Evolutionary conservation across 768 basidiomycete genomes (phyloP), one percentile per base, ranked within the genome.

Genomic region (Psilocybe subaeruginosa): DNA sequence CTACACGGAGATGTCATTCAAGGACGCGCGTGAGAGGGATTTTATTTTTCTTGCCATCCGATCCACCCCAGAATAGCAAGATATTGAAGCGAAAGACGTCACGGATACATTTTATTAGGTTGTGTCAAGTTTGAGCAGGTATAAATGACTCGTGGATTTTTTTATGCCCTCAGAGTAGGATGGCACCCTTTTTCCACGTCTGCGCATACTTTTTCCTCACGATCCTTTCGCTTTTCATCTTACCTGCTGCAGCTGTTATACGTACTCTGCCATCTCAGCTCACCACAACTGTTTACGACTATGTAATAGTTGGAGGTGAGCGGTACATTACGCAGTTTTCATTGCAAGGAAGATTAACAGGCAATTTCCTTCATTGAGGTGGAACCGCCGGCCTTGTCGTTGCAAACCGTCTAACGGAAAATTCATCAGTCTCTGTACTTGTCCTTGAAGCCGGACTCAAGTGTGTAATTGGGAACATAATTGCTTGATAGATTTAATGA

Each of bases 391-490:
- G 62, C 2, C 58, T 64, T 12, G 58, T 56, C 30, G 17, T 64
- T 3, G 62, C 62, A 3, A 64, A 30, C 27, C 48, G 62, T 23
- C 70, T 87, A 8, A 80, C 78, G 8, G 86, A 86, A 66, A 73
- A 85, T 58, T 78, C 80, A 0, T 67, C 65, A 2, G 69, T 82
- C 4, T 74, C 75, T 0, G 84, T 87, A 0, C 72, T 85, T 12
- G 66, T 87, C 4, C 69, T 87, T 5, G 86, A 87, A 66, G 80
- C 84, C 0, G 86, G 86, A 4, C 66, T 73, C 60, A 88, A 85
- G 88, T 86, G 35, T 48, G 49, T 39, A 12, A 9, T 8, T 41
- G 16, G 16, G 11, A 9, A 45, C 14, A 47, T 27, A 37, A 1
- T 17, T 14, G 3, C 19, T 57, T 11, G 19, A 39, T 16, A 31